Evolutionary conservation across 2,329 filamentous ascomycete species (phyloP).

Genomic region (Xylariaceae sp.): DNA sequence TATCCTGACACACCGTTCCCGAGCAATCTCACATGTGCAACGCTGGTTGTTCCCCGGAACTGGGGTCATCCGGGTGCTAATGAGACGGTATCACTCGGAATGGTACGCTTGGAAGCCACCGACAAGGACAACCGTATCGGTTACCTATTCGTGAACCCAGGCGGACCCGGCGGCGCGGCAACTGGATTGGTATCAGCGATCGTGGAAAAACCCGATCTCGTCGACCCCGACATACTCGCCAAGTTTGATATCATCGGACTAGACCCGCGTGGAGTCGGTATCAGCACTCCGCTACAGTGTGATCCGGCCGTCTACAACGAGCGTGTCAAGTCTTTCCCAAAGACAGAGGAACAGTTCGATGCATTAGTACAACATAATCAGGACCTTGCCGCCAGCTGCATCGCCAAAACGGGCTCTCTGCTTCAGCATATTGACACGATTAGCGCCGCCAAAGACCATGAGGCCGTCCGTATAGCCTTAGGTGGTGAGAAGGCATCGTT

Average conservation of each 20-base stretch:
- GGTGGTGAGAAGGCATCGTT: conserved; percentile 27
- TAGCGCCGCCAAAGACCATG: conserved; percentile 29
- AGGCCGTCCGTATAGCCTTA: conserved; percentile 28
- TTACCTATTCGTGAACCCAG: conserved; percentile 39
- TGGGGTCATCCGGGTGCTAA: conserved; percentile 19
- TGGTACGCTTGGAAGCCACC: conserved; percentile 23
- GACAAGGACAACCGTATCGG: conserved; percentile 30
- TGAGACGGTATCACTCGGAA: conserved; percentile 25
- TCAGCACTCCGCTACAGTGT: conserved; percentile 38
- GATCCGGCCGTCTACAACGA: conserved; percentile 35
- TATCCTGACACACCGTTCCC: conserved; percentile 3
- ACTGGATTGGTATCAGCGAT: conserved; percentile 19
- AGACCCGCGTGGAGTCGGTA: conserved; percentile 40
- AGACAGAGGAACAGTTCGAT: conserved; percentile 34
- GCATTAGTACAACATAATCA: conserved; percentile 36
- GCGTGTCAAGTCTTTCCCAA: conserved; percentile 34
- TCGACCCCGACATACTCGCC: conserved; percentile 26
- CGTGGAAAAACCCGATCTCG: conserved; percentile 7
- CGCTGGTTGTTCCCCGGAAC: conserved; percentile 25
- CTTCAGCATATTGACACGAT: conserved; percentile 41
- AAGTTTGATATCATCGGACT: conserved; percentile 41
- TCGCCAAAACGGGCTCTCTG: conserved; percentile 34
- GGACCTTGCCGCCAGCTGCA: conserved; percentile 37
- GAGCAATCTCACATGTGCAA: conserved; percentile 23
- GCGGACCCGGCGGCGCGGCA: conserved; percentile 36